phyloP scores from a whole-genome alignment of 148 eudicot species.

The Nepenthes mirabilis region DNA sequence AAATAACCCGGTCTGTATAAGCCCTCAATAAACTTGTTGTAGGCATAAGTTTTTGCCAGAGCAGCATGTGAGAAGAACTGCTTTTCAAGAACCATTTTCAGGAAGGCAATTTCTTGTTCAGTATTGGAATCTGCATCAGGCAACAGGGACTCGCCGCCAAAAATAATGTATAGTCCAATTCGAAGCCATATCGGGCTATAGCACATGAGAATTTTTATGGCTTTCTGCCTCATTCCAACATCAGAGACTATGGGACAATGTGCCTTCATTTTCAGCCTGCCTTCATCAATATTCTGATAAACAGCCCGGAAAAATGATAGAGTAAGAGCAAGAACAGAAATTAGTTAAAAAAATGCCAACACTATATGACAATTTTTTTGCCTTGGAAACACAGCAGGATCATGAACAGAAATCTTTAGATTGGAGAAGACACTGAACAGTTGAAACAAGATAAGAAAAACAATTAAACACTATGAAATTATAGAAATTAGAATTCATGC shows the following conservation, averaged over 20 bases:
- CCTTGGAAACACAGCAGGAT: too few relatives aligned
- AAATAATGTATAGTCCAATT: conserved; percentile 63
- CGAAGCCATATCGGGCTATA: conserved; percentile 83
- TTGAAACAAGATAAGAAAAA: too few relatives aligned
- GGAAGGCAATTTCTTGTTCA: conserved; percentile 66
- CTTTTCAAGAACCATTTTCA: conserved; percentile 77
- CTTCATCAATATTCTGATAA: conserved; percentile 80
- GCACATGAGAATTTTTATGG: conserved; percentile 52
- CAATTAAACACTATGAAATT: too few relatives aligned
- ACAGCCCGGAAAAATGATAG: conserved; percentile 1
- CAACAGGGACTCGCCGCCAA: conserved; percentile 87
- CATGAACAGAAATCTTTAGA: too few relatives aligned
- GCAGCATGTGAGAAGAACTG: conserved; percentile 71
- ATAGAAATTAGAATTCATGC: too few relatives aligned
- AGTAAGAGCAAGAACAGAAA: not conserved
- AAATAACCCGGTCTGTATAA: conserved; percentile 90
- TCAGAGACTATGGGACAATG: conserved; percentile 89
- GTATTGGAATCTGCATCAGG: conserved; percentile 38
- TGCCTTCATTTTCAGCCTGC: conserved; percentile 81
- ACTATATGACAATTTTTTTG: not conserved
- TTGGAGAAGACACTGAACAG: too few relatives aligned
- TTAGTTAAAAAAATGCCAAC: not conserved
- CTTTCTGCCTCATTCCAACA: conserved; percentile 84
- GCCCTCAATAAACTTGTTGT: conserved; percentile 89
- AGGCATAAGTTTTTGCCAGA: conserved; percentile 68